Evolutionary conservation across 495 filamentous ascomycete species (phyloP).

Genomic region (Sordaria brevicollis): DNA sequence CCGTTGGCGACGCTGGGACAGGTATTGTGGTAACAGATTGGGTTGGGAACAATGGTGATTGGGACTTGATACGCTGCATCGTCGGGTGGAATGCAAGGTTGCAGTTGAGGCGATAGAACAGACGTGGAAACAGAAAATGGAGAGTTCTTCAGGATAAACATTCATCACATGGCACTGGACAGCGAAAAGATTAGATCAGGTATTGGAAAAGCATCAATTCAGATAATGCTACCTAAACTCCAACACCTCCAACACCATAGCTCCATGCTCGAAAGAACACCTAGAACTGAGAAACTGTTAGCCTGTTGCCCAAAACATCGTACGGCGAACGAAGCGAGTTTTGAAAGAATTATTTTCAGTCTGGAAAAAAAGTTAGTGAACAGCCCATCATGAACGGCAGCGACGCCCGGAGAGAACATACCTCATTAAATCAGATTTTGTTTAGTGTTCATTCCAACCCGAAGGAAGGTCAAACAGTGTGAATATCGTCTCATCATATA

Average conservation of each 20-base stretch:
- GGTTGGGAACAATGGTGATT: conserved; percentile 83
- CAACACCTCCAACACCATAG: not conserved
- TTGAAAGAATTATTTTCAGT: conserved; percentile 18
- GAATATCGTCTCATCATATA: conserved; percentile 58
- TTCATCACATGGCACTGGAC: not conserved
- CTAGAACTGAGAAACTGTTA: conserved; percentile 1
- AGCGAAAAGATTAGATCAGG: too few relatives aligned
- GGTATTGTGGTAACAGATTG: conserved; percentile 90
- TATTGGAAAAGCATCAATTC: too few relatives aligned
- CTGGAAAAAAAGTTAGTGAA: conserved; percentile 35
- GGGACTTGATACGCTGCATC: conserved; percentile 83
- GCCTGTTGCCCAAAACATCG: conserved; percentile 8
- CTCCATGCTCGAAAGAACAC: not conserved
- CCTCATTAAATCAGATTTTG: conserved; percentile 99
- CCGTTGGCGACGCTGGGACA: conserved; percentile 66
- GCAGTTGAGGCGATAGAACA: conserved; percentile 32
- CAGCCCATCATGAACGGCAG: not conserved
- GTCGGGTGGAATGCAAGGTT: conserved; percentile 84
- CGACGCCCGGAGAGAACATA: too few relatives aligned
- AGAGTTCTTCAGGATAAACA: not conserved
- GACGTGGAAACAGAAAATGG: not conserved
- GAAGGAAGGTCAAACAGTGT: conserved; percentile 89
- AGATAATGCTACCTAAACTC: not conserved
- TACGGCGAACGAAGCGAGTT: conserved; percentile 11
- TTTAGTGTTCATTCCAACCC: conserved; percentile 65